Evolutionary conservation across 805 yeast species (phyloP).

Genomic region (Myxozyma nipponensis): DNA sequence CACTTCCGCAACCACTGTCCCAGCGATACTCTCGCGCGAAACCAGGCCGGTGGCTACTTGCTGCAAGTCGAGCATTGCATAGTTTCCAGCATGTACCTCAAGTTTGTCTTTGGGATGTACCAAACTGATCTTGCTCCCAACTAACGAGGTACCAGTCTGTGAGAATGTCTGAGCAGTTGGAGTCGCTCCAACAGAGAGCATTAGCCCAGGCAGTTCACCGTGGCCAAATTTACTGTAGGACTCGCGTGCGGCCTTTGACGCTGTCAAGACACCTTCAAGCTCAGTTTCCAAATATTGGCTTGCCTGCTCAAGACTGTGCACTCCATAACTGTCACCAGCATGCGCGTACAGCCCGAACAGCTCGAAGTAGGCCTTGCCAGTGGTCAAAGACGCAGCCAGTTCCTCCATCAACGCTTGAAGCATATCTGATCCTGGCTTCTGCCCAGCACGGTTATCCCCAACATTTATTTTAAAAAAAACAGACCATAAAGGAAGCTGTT

Average conservation of each 20-base stretch:
- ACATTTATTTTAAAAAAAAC: conserved; percentile 64
- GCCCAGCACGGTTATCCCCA: conserved; percentile 73
- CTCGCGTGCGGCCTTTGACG: conserved; percentile 41
- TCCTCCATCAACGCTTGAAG: conserved; percentile 41
- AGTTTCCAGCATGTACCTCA: conserved; percentile 81
- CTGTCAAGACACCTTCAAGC: conserved; percentile 52
- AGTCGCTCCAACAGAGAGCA: conserved; percentile 74
- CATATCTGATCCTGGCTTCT: conserved; percentile 36
- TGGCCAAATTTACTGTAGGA: conserved; percentile 29
- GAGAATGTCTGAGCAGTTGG: conserved; percentile 57
- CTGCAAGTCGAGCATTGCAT: conserved; percentile 68
- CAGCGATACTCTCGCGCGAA: conserved; percentile 45
- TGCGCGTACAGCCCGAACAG: conserved; percentile 72
- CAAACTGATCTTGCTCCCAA: neutral
- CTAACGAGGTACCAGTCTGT: neutral
- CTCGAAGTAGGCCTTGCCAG: conserved; percentile 38
- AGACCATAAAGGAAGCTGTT: conserved; percentile 46
- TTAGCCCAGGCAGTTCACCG: conserved; percentile 40
- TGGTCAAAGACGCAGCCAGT: conserved; percentile 32
- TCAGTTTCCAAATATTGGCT: conserved; percentile 51
- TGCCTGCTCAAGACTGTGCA: conserved; percentile 47
- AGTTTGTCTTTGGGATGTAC: conserved; percentile 41
- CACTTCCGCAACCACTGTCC: conserved; percentile 55
- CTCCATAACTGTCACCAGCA: conserved; percentile 70
- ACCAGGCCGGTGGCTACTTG: conserved; percentile 69